These are phyloP conservation scores for Cystobasidium pallidum DNA, from an alignment of 1,284 basidiomycete species.

Conservation along the genomic window DNA sequence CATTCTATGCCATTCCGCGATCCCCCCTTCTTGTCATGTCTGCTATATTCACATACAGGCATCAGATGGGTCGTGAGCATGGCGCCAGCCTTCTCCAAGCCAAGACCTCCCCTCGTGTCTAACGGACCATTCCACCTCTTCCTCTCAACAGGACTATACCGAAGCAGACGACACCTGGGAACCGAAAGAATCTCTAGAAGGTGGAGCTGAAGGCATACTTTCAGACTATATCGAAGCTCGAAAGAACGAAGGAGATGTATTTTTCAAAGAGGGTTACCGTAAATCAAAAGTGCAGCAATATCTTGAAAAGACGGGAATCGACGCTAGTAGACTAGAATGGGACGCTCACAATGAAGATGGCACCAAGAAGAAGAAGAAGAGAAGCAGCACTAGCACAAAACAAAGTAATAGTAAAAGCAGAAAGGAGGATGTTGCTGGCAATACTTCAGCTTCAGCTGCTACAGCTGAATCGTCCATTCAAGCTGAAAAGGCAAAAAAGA, in stretches of 20 bases:
- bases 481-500: conserved; percentile 14
- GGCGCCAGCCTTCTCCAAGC: too few relatives aligned
- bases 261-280: conserved; percentile 23
- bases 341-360: conserved; percentile 5
- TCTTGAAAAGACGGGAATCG: not conserved
- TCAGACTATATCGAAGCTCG: not conserved
- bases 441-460: not conserved
- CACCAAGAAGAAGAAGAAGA: conserved; percentile 30
- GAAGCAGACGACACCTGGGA: conserved; percentile 27
- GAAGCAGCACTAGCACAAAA: not conserved
- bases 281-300: not conserved
- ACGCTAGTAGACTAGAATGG: conserved; percentile 10
- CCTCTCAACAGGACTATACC: conserved; percentile 17
- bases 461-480: not conserved
- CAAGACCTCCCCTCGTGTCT: not conserved
- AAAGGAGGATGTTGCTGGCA: not conserved
- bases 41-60: not conserved
- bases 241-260: conserved; percentile 19
- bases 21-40: not conserved
- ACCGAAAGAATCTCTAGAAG: conserved; percentile 24
- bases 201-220: conserved; percentile 31
- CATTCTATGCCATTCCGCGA: not conserved
- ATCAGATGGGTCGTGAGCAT: conserved; percentile 11
- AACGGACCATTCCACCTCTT: not conserved
- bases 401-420: not conserved